Conservation (phyloP, 148 eudicot genomes). For the Pouteria glomerata region DNA sequence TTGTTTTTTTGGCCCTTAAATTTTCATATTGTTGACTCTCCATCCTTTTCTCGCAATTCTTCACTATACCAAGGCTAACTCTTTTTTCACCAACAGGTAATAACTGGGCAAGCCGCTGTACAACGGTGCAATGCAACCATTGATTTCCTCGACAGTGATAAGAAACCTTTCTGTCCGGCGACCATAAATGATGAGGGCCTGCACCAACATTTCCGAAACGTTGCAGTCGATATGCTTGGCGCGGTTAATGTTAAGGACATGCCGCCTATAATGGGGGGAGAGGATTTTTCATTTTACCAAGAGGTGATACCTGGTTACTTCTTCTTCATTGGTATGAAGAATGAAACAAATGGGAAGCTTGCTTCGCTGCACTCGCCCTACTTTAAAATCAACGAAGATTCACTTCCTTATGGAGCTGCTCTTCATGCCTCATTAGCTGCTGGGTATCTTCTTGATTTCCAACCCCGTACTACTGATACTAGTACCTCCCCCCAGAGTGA, state of each 20-base stretch:
- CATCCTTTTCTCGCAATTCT: slow-evolving; percentile 4
- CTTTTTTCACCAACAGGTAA: slow-evolving; percentile 51
- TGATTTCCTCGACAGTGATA: slow-evolving; percentile 27
- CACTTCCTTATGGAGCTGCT: slow-evolving; percentile 60
- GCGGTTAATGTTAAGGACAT: slow-evolving; percentile 46
- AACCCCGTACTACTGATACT: no score
- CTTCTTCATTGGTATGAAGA: slow-evolving; percentile 68
- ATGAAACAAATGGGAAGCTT: slow-evolving; percentile 31
- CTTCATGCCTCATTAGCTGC: slow-evolving; percentile 67
- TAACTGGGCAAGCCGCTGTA: slow-evolving; percentile 73
- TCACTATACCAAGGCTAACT: background rate
- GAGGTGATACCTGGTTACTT: slow-evolving; percentile 76
- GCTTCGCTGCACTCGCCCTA: slow-evolving; percentile 38
- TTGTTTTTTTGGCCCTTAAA: no score
- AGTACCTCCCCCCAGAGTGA: slow-evolving; percentile 11
- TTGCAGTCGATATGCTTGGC: slow-evolving; percentile 65
- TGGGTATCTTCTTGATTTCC: slow-evolving; percentile 50
- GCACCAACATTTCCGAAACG: slow-evolving; percentile 48
- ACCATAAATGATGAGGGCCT: slow-evolving; percentile 56
- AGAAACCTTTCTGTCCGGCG: slow-evolving; percentile 47
- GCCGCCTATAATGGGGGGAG: slow-evolving; percentile 72
- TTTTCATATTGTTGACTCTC: no score
- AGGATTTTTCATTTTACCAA: slow-evolving; percentile 83
- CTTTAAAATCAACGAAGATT: slow-evolving; percentile 45
- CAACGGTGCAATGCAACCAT: slow-evolving; percentile 92